Evolutionary conservation across 441 rosid species (phyloP), one percentile per base, ranked within the genome.

Genomic region (Populus trichocarpa): DNA sequence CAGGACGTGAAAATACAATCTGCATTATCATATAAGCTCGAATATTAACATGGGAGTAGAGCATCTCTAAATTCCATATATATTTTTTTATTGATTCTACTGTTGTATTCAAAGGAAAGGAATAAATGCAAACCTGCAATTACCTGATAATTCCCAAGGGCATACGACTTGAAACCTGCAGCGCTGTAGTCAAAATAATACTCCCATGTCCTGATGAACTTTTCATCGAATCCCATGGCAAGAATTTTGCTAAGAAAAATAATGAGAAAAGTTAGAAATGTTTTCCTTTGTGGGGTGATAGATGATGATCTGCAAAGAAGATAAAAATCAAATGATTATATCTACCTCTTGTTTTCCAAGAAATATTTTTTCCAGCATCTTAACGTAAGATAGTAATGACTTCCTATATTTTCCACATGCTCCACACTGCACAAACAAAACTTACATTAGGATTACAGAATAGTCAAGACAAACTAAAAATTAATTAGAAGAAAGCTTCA

Each of bases 171-270:
- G 83, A 91, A 94, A 70, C 96, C 93, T 23, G 97, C 97, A 11
- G 97, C 96, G 14, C 87, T 87, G 32, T 93, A 92, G 75, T 96
- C 97, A 64, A 96, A 96, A 82, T 96, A 96, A 71, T 96, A 94
- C 70, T 92, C 98, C 99, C 99, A 96, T 12, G 97, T 94, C 28
- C 97, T 82, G 12, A 91, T 81, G 87, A 96, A 96, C 80, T 89
- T 85, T 14, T 94, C 93, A 70, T 88, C 67, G 80, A 94, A 92
- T 75, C 97, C 98, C 57, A 96, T 79, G 30, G 80, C 87, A 73
- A 75, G 35, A 79, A 94, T 89, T 88, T 91, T 78, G 76, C 99
- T 92, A 2, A 36, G 40, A 36, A 36, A 36, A 36, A 36, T 8
- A 36, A 2, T 8, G 11, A 36, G 11, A 8, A 36, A 36, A 36